Percentiles rank a stretch among this genome's conserved stretches.
phyloP scores from a whole-genome alignment of 164 flowering plant genomes.

The Macadamia integrifolia region DNA sequence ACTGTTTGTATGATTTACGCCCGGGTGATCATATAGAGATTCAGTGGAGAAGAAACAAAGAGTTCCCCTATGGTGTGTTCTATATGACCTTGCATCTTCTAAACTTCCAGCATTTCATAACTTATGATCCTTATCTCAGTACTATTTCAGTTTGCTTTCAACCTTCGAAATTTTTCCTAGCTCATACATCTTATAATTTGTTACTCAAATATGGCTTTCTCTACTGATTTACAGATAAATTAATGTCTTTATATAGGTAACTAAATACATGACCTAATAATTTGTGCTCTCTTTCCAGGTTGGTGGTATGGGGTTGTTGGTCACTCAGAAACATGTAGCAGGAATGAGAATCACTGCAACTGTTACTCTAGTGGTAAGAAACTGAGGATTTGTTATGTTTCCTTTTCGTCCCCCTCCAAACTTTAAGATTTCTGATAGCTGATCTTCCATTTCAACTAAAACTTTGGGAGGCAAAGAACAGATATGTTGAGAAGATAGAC shows the following conservation, averaged over 20 bases:
- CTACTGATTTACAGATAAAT: neutral
- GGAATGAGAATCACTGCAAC: slow-evolving; percentile 55
- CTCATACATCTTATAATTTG: neutral
- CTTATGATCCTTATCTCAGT: neutral
- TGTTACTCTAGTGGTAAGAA: slow-evolving; percentile 68
- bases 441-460: too few species aligned
- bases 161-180: too few species aligned
- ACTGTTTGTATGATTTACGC: slow-evolving; percentile 46
- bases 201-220: neutral
- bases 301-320: slow-evolving; percentile 99
- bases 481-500: neutral
- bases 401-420: too few species aligned
- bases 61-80: slow-evolving; percentile 78
- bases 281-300: slow-evolving; percentile 44
- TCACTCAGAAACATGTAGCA: slow-evolving; percentile 82
- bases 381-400: neutral
- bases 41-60: slow-evolving; percentile 86
- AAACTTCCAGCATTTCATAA: neutral
- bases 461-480: too few species aligned
- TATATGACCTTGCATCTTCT: neutral
- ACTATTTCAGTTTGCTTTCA: too few species aligned
- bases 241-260: neutral
- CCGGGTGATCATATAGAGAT: slow-evolving; percentile 67
- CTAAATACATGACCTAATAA: neutral
- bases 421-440: too few species aligned